Evolutionary conservation across 1,139 yeast genomes (phyloP).

Genomic region (Nadsonia commutata): DNA sequence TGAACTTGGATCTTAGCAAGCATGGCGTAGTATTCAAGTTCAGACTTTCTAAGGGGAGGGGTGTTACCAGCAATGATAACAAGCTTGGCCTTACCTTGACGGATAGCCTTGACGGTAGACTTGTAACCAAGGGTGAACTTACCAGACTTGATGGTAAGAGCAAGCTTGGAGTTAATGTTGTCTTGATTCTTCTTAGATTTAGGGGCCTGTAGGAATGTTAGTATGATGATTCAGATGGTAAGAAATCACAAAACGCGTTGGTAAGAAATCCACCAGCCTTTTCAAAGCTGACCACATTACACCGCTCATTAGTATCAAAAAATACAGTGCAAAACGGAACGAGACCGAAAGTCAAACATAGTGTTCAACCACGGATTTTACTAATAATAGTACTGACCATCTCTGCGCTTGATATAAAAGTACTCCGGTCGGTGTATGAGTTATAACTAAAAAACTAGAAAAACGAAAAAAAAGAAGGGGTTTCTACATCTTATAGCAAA

Average conservation of each 20-base stretch:
- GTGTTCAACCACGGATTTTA: constrained; percentile 1
- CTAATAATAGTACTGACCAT: constrained; percentile 94
- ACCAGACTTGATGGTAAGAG: constrained; percentile 97
- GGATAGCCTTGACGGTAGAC: constrained; percentile 95
- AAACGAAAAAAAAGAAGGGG: background rate
- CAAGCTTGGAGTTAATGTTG: constrained; percentile 95
- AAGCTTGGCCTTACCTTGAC: constrained; percentile 98
- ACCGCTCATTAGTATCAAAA: too few relatives aligned
- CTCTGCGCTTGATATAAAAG: constrained; percentile 56
- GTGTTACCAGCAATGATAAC: constrained; percentile 98
- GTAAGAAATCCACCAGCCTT: too few relatives aligned
- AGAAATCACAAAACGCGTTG: too few relatives aligned
- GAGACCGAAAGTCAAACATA: background rate
- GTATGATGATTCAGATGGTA: constrained; percentile 1
- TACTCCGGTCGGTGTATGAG: constrained; percentile 64
- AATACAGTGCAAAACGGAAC: too few relatives aligned
- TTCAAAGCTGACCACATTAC: too few relatives aligned
- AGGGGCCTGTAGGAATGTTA: constrained; percentile 61
- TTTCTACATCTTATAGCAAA: too few relatives aligned
- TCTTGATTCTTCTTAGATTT: constrained; percentile 77
- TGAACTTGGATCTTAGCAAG: constrained; percentile 96
- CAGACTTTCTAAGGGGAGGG: constrained; percentile 99
- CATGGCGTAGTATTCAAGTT: constrained; percentile 99
- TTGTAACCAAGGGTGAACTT: constrained; percentile 99
- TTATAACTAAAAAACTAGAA: constrained; percentile 4